Percentiles rank a stretch among this genome's conserved stretches.
phyloP scores from a whole-genome alignment of 768 basidiomycete genomes.

The Lactarius vividus region DNA sequence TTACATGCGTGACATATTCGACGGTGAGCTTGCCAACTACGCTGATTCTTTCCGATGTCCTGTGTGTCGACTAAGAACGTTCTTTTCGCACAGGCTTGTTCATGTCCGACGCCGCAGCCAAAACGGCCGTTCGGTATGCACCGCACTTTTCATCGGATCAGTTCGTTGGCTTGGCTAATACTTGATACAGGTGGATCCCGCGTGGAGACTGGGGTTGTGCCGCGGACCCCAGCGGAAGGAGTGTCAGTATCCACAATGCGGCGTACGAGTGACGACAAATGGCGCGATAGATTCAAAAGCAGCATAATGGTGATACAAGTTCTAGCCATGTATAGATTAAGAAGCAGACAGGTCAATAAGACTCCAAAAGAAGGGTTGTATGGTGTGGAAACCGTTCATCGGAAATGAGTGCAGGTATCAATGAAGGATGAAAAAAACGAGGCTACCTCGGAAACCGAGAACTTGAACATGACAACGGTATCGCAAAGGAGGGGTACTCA shows the following conservation, averaged over 20 bases:
- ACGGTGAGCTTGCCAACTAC: constrained; percentile 47
- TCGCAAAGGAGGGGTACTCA: constrained; percentile 27
- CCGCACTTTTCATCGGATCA: constrained; percentile 6
- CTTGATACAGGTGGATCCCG: constrained; percentile 73
- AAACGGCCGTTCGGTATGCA: constrained; percentile 84
- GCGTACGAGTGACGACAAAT: constrained; percentile 53
- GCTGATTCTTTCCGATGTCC: neutral
- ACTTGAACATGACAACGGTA: constrained; percentile 28
- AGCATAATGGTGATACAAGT: constrained; percentile 36
- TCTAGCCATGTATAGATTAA: constrained; percentile 33
- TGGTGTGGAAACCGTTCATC: constrained; percentile 23
- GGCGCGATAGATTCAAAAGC: constrained; percentile 23
- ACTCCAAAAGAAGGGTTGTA: constrained; percentile 26
- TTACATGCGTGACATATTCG: constrained; percentile 88
- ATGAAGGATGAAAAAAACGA: constrained; percentile 12
- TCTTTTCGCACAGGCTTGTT: constrained; percentile 55
- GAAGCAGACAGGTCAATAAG: constrained; percentile 30
- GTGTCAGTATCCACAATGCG: constrained; percentile 92
- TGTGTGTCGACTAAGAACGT: neutral
- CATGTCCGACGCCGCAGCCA: constrained; percentile 80
- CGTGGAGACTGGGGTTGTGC: constrained; percentile 96
- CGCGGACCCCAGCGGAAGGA: constrained; percentile 91
- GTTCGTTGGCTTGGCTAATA: neutral
- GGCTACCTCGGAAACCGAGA: constrained; percentile 13
- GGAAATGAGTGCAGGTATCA: constrained; percentile 27